Evolutionary conservation across 2,329 filamentous ascomycete genomes (phyloP), one percentile per base, ranked within the genome.

Genomic region (Didymosphaeria variabile): DNA sequence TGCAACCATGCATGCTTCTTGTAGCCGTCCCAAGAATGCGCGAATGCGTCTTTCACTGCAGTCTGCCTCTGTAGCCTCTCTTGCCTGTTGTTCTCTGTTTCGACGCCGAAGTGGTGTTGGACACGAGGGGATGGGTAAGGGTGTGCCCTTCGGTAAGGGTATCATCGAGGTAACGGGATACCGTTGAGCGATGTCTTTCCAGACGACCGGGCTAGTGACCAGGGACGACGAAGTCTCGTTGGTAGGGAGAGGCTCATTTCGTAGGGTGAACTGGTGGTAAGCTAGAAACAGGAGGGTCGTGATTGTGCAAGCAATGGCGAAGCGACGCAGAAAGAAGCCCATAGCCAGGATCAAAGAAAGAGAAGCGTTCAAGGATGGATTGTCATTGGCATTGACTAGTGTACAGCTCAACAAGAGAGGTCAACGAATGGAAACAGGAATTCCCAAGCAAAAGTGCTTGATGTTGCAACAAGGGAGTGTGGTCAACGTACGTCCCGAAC

Each of bases 1-100:
- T 80, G 75, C 50, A 82, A 71, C 84, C 85, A 87, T 1, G 85
- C 85, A 55, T 82, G 71, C 47, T 79, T 71, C 61, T 81, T 84
- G 71, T 88, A 88, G 31, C 83, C 80, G 13, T 79, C 73, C 82
- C 85, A 80, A 3, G 75, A 74, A 46, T 76, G 77, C 56, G 74
- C 54, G 58, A 80, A 80, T 13, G 71, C 71, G 5, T 73, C 66
- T 55, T 78, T 79, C 8, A 81, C 77, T 42, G 72, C 74, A 10
- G 66, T 59, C 57, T 72, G 71, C 50, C 79, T 67, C 9, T 71
- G 61, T 32, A 75, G 58, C 38, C 77, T 67, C 60, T 76, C 63
- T 46, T 73, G 65, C 59, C 69, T 71, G 58, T 69, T 72, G 57
- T 74, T 69, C 36, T 68, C 68, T n/a, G 74, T 73, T 64, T 79